Base-by-base conservation (phyloP, 345 rosid species). In the Fremontodendron californicum region DNA sequence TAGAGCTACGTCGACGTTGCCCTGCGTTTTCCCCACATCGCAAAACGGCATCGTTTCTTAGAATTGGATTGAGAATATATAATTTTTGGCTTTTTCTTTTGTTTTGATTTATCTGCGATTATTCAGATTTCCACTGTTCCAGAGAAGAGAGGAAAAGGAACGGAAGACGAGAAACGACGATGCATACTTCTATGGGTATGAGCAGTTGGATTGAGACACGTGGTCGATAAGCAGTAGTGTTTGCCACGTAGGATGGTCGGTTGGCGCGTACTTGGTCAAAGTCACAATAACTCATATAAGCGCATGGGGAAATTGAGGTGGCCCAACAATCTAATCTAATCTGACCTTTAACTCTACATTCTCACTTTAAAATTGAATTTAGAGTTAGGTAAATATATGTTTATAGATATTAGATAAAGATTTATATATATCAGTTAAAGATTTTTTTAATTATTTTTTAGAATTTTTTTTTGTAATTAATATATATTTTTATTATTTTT, bases 31-130 rank as follows among this genome's bases (percentile, higher is more conserved):
- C 21, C 82, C 69, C 12, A 85, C 87, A 79, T 87, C 92, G 74
- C 93, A 92, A 62, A 74, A 88, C 82, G 98, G 97, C 99, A 96
- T 93, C 85, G 84, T 78, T 37, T 85, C 8, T 21, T n/a, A n/a
- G n/a, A 2, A 48, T n/a, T 31, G 21, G 15, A 0, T 16, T 31
- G 5, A 33, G 27, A 31, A 10, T 27, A 37, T 65, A 48, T 52
- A 39, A 3, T 21, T n/a, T 52, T 55, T 57, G 4, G 33, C 16
- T n/a, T n/a, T n/a, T 29, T 19, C 9, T 55, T 25, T 19, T 18
- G 5, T 0, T 4, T 48, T 9, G 52, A 21, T 5, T 35, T 25
- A 15, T 42, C 68, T 27, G 69, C 21, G 71, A 33, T 18, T 27
- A 10, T 33, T 60, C 33, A 42, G 42, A 46, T 42, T 75, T 27